phyloP scores from a whole-genome alignment of 495 filamentous ascomycete species.

The Pseudevernia furfuracea region DNA sequence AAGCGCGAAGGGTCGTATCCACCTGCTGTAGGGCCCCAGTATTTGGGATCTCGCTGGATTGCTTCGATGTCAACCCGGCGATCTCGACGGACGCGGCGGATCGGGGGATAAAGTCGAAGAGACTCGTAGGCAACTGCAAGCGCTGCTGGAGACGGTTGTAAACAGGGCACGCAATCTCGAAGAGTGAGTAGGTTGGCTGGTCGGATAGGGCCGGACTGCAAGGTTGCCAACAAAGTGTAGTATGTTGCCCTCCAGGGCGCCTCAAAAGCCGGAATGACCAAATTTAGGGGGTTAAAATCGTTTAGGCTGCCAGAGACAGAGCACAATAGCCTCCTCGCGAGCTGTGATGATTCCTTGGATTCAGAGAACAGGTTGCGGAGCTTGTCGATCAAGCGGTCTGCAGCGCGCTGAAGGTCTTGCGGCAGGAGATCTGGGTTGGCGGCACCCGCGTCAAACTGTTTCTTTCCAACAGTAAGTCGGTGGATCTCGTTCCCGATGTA shows the following conservation, averaged over 20 bases:
- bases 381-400: constrained; percentile 1
- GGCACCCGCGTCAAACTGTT: not conserved
- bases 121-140: not conserved
- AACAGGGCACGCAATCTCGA: constrained; percentile 1
- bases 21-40: constrained; percentile 1
- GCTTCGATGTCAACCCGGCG: not conserved
- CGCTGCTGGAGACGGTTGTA: not conserved
- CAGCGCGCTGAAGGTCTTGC: not conserved
- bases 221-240: constrained; percentile 1
- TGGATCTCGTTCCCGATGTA: not conserved
- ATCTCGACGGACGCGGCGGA: not conserved
- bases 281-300: not conserved
- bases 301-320: not conserved
- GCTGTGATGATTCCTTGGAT: not conserved
- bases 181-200: constrained; percentile 1
- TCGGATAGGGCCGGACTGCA: not conserved
- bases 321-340: constrained; percentile 1
- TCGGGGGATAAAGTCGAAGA: not conserved
- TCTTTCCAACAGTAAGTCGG: constrained; percentile 1
- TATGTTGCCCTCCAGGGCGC: not conserved
- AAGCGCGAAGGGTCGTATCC: not conserved
- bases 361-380: not conserved
- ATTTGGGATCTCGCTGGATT: constrained; percentile 2
- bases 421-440: not conserved
- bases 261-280: not conserved